Conservation (phyloP, 1,284 basidiomycete species). For the Apiotrichum mycotoxinovorans region DNA sequence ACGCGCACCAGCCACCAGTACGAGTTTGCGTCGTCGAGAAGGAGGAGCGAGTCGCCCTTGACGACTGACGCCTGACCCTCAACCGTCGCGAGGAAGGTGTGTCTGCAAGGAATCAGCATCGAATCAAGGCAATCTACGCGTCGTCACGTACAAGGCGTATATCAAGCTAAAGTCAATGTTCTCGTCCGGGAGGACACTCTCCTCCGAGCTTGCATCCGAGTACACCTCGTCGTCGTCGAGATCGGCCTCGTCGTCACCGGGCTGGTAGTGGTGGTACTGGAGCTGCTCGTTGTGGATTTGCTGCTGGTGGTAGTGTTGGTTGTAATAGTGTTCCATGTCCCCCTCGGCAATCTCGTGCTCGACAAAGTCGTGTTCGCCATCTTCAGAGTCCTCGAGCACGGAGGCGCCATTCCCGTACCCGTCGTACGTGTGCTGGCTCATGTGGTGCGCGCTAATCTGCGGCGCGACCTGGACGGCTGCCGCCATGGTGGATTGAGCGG, state of each 20-base stretch:
- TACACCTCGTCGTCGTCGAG: slow-evolving; percentile 44
- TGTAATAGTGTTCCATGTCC: slow-evolving; percentile 20
- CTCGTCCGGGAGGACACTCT: slow-evolving; percentile 52
- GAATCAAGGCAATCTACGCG: slow-evolving; percentile 4
- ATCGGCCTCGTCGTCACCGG: slow-evolving; percentile 28
- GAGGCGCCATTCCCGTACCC: slow-evolving; percentile 26
- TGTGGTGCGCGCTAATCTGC: background rate
- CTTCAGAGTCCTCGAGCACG: slow-evolving; percentile 35
- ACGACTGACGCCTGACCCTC: slow-evolving; percentile 95
- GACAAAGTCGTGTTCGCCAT: slow-evolving; percentile 12
- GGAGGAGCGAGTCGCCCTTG: slow-evolving; percentile 86
- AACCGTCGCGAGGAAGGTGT: slow-evolving; percentile 91
- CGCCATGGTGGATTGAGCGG: slow-evolving; percentile 15
- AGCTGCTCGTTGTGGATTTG: slow-evolving; percentile 28
- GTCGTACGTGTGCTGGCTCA: slow-evolving; percentile 7
- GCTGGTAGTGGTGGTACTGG: slow-evolving; percentile 18
- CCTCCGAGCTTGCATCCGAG: slow-evolving; percentile 42
- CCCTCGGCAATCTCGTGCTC: slow-evolving; percentile 5
- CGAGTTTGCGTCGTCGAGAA: slow-evolving; percentile 94
- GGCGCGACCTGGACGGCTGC: slow-evolving; percentile 12
- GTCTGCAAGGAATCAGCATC: slow-evolving; percentile 42
- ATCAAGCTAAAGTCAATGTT: slow-evolving; percentile 55
- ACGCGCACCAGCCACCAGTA: slow-evolving; percentile 98
- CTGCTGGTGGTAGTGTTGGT: slow-evolving; percentile 18
- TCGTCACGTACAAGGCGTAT: slow-evolving; percentile 54